These are phyloP conservation scores for Graphilbum fragrans DNA, from an alignment of 2,329 filamentous ascomycete species.

Conservation along the genomic window DNA sequence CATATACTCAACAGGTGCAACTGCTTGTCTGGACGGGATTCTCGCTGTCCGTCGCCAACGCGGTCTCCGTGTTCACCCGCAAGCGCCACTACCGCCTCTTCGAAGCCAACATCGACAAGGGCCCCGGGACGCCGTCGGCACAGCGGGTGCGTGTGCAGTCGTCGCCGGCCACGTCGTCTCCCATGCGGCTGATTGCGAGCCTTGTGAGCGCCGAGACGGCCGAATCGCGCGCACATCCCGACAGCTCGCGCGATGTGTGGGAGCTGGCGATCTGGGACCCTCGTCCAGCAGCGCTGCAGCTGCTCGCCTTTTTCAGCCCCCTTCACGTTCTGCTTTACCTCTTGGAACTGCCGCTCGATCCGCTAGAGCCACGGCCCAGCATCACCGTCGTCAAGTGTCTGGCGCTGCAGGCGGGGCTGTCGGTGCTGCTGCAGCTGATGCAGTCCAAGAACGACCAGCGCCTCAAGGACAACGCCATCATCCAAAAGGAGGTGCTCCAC, in stretches of 20 bases:
- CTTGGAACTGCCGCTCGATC: conserved; percentile 68
- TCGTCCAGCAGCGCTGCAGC: conserved; percentile 63
- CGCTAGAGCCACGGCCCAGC: conserved; percentile 69
- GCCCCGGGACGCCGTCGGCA: conserved; percentile 71
- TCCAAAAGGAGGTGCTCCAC: conserved; percentile 84
- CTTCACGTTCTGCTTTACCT: conserved; percentile 86
- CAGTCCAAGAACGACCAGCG: conserved; percentile 70
- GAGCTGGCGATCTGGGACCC: conserved; percentile 92
- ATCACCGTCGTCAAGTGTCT: conserved; percentile 76
- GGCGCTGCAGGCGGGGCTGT: conserved; percentile 62
- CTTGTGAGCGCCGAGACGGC: conserved; percentile 58
- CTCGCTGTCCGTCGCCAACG: conserved; percentile 58
- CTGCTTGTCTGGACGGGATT: conserved; percentile 61
- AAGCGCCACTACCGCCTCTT: conserved; percentile 86
- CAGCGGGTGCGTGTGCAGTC: conserved; percentile 82
- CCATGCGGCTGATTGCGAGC: conserved; percentile 60
- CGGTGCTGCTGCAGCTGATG: conserved; percentile 63
- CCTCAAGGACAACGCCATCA: conserved; percentile 68
- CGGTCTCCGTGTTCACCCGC: conserved; percentile 68
- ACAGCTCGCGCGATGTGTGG: conserved; percentile 80
- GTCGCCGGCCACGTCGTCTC: conserved; percentile 59
- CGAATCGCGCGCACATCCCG: conserved; percentile 74
- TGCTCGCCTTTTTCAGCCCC: conserved; percentile 88
- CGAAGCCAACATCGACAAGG: conserved; percentile 67
- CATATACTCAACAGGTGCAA: conserved; percentile 37